Base-by-base conservation (phyloP, 139 green algal species). In the Chlamydomonas schloesseri region DNA sequence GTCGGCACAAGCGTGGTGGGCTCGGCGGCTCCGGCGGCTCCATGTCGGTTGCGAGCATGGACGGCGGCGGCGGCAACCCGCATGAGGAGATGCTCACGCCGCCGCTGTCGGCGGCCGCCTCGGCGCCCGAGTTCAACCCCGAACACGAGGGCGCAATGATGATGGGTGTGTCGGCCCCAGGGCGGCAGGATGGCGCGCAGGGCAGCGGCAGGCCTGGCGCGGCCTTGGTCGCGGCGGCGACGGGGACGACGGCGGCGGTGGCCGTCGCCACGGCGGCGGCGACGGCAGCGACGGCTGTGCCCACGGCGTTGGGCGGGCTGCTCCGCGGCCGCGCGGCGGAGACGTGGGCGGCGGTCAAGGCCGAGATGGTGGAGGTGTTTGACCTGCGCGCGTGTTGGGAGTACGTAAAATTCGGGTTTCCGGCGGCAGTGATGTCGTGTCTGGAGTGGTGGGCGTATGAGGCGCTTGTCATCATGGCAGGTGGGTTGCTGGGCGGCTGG, bases 401-500 rank as follows among this genome's bases (percentile, higher is more conserved):
- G 75, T 89, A 89, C 75, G 31, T 89, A 55, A 78, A 67, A 11
- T 90, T 90, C 60, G 91, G 84, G 20, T 15, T 90, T 14, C 91
- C 91, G 10, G 77, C 82, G 28, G 91, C 91, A 2, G 29, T 72
- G 9, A 92, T 93, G 87, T 90, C 88, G 3, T 85, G 74, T 18
- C 29, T 90, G 46, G 91, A 94, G 60, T 94, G 91, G 91, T 91
- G 87, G 82, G 87, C 87, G 0, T 91, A 90, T 36, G 90, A 93
- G 71, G 71, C 89, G 29, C 57, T 90, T 37, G 85, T 93, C 33
- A 74, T 93, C 17, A 71, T 90, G 71, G 86, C 89, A 42, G 89
- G 84, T 93, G 68, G 31, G 87, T 73, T 24, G 24, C 2, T 3
- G 1, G 17, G 64, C 28, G 4, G 29, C 14, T 3, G 64, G 21